phyloP scores from a whole-genome alignment of 179 eudicot genomes.

The Drosera spatulata region DNA sequence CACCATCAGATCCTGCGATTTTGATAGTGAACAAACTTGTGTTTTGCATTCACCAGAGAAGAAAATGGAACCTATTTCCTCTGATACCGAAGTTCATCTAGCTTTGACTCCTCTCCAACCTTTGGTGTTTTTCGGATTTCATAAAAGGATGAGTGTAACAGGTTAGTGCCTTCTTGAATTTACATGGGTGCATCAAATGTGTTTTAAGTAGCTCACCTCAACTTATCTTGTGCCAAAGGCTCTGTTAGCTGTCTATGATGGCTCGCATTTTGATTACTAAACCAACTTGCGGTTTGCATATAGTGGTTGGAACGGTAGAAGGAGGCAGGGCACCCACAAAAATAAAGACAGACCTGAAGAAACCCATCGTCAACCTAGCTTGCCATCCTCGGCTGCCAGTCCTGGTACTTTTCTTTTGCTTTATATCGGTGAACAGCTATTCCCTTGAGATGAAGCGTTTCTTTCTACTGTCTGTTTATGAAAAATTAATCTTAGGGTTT shows the following conservation, averaged over 20 bases:
- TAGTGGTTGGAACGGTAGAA: slow-evolving; percentile 97
- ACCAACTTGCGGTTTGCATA: slow-evolving; percentile 11
- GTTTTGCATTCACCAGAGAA: slow-evolving; percentile 97
- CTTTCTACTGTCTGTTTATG: too few relatives aligned
- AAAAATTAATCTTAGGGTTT: slow-evolving; percentile 4
- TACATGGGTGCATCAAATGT: too few relatives aligned
- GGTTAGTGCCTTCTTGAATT: slow-evolving; percentile 24
- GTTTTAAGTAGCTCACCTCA: too few relatives aligned
- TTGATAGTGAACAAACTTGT: slow-evolving; percentile 90
- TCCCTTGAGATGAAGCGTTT: neutral
- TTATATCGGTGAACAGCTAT: slow-evolving; percentile 2
- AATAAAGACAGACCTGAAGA: slow-evolving; percentile 96
- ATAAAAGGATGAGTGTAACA: slow-evolving; percentile 95
- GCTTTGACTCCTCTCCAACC: slow-evolving; percentile 97
- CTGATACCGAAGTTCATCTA: slow-evolving; percentile 94
- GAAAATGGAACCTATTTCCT: slow-evolving; percentile 74
- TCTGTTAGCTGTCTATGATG: too few relatives aligned
- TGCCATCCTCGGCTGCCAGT: slow-evolving; percentile 98
- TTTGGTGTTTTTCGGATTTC: slow-evolving; percentile 95
- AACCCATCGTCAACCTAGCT: slow-evolving; percentile 95
- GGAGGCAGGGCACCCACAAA: slow-evolving; percentile 97
- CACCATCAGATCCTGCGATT: slow-evolving; percentile 93
- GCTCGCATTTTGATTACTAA: neutral
- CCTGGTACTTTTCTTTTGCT: slow-evolving; percentile 34
- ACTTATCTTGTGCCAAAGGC: too few relatives aligned